phyloP scores from a whole-genome alignment of 805 yeast genomes.

The Scheffersomyces stipitis region DNA sequence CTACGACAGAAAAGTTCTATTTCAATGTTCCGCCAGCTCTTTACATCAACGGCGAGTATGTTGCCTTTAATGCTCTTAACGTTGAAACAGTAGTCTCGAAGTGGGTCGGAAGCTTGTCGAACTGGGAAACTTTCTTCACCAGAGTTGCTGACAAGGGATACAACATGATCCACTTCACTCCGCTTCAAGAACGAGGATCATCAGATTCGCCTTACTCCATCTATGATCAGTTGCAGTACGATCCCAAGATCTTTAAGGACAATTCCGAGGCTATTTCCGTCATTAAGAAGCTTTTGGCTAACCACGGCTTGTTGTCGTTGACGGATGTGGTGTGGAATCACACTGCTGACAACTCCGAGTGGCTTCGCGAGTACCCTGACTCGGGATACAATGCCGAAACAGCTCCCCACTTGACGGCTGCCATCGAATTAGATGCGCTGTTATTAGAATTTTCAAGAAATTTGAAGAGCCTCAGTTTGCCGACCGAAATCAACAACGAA shows the following conservation, averaged over 20 bases:
- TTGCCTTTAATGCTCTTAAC: constrained; percentile 77
- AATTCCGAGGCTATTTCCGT: constrained; percentile 53
- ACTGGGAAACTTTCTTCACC: constrained; percentile 69
- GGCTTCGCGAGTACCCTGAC: constrained; percentile 88
- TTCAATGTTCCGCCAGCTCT: constrained; percentile 83
- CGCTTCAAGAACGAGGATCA: constrained; percentile 84
- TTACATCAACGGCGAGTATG: constrained; percentile 49
- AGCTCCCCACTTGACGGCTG: constrained; percentile 85
- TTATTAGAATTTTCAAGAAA: constrained; percentile 63
- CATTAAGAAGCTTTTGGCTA: constrained; percentile 48
- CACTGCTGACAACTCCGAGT: constrained; percentile 84
- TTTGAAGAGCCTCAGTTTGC: constrained; percentile 59
- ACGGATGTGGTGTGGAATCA: constrained; percentile 95
- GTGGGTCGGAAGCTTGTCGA: constrained; percentile 72
- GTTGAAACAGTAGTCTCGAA: constrained; percentile 86
- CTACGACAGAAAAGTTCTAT: constrained; percentile 59
- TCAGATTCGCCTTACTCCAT: constrained; percentile 94
- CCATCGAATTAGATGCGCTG: constrained; percentile 78
- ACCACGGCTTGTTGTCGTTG: constrained; percentile 67
- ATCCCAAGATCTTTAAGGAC: constrained; percentile 58
- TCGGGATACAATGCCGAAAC: constrained; percentile 83
- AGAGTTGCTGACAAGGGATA: constrained; percentile 74
- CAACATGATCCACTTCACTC: constrained; percentile 96
- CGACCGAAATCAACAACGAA: constrained; percentile 50
- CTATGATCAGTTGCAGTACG: constrained; percentile 79